Evolutionary conservation across 163 green algal genomes (phyloP).

Genomic region (Chloromonas sp.): DNA sequence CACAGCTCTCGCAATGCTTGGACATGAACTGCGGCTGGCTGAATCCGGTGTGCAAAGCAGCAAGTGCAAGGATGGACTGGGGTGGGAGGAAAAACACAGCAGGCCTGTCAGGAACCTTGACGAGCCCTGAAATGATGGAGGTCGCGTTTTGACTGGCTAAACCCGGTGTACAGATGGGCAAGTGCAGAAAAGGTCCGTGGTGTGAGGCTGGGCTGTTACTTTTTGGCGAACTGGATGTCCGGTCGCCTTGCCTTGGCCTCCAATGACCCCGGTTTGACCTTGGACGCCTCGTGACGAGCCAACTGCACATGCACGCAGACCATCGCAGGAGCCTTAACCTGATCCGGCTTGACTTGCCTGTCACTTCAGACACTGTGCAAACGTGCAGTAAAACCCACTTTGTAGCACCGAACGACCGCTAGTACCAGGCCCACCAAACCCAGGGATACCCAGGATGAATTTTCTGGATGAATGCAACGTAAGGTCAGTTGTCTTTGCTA

Average conservation of each 20-base stretch:
- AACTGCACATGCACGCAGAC: constrained; percentile 68
- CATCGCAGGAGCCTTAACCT: background rate
- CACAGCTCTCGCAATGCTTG: too few species aligned
- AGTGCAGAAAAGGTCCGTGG: background rate
- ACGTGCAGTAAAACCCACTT: background rate
- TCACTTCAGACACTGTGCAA: background rate
- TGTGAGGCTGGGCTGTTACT: constrained; percentile 21
- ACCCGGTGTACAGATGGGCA: background rate
- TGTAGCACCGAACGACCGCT: background rate
- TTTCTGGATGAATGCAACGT: too few species aligned
- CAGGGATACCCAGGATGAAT: too few species aligned
- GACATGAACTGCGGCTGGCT: too few species aligned
- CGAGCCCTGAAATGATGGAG: too few species aligned
- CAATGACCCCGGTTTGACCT: constrained; percentile 71
- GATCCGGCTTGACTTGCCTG: background rate
- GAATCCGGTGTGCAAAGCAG: too few species aligned
- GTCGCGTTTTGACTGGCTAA: too few species aligned
- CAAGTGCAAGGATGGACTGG: too few species aligned
- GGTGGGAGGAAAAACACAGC: too few species aligned
- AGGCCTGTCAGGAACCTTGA: too few species aligned
- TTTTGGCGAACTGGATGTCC: constrained; percentile 45
- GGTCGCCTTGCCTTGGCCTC: constrained; percentile 32
- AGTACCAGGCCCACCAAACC: too few species aligned
- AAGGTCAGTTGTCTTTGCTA: too few species aligned
- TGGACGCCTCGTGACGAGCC: constrained; percentile 81